Evolutionary conservation across 2,329 filamentous ascomycete species (phyloP).

Genomic region (Claviceps fusiformis): DNA sequence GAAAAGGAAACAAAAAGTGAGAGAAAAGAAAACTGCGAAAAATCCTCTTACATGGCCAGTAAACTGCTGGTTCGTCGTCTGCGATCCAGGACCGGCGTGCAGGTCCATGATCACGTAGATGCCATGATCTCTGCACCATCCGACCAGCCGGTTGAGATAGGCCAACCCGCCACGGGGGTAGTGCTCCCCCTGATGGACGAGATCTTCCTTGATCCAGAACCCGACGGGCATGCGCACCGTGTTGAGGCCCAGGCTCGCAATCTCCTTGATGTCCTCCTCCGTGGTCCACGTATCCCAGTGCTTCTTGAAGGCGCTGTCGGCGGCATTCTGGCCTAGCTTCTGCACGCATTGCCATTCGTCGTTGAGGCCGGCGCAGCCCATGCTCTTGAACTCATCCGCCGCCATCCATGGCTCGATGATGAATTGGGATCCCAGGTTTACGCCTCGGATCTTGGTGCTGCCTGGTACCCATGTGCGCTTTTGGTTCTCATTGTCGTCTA

Average conservation of each 20-base stretch:
- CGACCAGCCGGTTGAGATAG: constrained; percentile 14
- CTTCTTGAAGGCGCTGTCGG: constrained; percentile 11
- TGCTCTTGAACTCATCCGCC: constrained; percentile 9
- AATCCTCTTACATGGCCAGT: background rate
- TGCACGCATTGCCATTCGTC: constrained; percentile 15
- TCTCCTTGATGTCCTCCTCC: constrained; percentile 12
- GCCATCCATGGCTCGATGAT: constrained; percentile 17
- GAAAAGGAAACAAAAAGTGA: too few species aligned
- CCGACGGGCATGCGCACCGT: constrained; percentile 15
- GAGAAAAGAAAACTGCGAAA: too few species aligned
- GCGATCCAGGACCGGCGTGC: constrained; percentile 12
- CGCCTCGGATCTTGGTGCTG: background rate
- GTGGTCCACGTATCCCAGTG: constrained; percentile 15
- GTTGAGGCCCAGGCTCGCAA: constrained; percentile 12
- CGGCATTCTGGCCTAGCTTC: constrained; percentile 11
- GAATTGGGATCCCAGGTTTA: constrained; percentile 10
- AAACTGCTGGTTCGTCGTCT: background rate
- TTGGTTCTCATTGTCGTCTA: too few species aligned
- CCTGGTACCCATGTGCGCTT: too few species aligned
- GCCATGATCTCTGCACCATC: constrained; percentile 12
- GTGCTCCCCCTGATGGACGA: constrained; percentile 10
- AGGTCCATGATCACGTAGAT: constrained; percentile 15
- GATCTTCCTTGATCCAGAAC: constrained; percentile 15
- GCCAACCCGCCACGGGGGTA: constrained; percentile 12
- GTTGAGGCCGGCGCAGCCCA: constrained; percentile 14